Evolutionary conservation across 129 eudicot genomes (phyloP), one percentile per base, ranked within the genome.

Genomic region (Tagetes erecta): DNA sequence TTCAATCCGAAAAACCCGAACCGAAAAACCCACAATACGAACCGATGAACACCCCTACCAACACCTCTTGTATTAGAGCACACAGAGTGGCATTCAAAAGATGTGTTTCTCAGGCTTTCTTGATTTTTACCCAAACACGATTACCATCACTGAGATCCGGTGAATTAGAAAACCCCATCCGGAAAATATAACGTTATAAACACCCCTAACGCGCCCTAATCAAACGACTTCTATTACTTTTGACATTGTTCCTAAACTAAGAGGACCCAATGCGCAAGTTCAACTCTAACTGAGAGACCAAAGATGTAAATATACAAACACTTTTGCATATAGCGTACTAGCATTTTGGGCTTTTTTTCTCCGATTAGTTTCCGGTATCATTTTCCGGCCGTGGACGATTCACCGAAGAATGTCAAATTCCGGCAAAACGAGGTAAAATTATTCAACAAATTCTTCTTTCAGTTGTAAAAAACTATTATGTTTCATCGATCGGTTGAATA

Each of bases 361-460:
- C 66, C 34, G 27, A 75, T 64, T 30, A 34, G 64, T 75, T 64
- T 63, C 68, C 72, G 71, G 79, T 64, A 5, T n/a, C 33, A 42
- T 39, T 49, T 64, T 65, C 72, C 56, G 39, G 52, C 45, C 3
- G 1, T 52, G 44, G 65, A 40, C 80, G 55, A 51, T 65, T 53
- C 73, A 75, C 55, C 8, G 56, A 69, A 58, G 70, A 47, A 60
- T 38, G 34, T 50, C 79, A 50, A 63, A 47, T 64, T 37, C 52
- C 57, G 3, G 3, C 55, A 75, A 39, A 51, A 75, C 51, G 44
- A 65, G 80, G 80, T 75, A 65, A 74, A 71, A 30, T 40, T 56
- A 56, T 40, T 38, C 10, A 52, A 34, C 37, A 27, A 39, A 8
- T 8, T 8, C n/a, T 4, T 13, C 11, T 37, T 36, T 50, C 38